Conservation (phyloP, 75 land plant genomes). For the Pinus albicaulis region DNA sequence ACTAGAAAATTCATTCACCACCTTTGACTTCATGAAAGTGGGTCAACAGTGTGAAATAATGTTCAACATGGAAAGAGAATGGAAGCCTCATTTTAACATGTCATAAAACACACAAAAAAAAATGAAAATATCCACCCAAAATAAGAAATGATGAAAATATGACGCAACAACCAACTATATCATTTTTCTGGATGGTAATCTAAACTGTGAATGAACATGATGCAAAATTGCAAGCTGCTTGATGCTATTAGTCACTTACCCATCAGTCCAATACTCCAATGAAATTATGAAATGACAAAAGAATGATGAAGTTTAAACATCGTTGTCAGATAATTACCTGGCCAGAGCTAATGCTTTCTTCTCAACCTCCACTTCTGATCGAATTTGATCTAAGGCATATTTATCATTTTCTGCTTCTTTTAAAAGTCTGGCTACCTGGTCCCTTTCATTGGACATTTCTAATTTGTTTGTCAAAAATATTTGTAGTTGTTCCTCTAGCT, state of each 20-base stretch:
- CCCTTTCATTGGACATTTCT: constrained; percentile 71
- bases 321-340: constrained; percentile 39
- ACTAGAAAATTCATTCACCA: not conserved
- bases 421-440: constrained; percentile 58
- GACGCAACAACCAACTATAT: not conserved
- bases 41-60: not conserved
- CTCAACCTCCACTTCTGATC: constrained; percentile 88
- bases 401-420: constrained; percentile 64
- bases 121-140: not conserved
- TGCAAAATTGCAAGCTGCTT: not conserved
- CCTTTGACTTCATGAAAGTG: not conserved
- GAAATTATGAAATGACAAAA: not conserved
- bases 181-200: not conserved
- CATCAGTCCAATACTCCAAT: not conserved
- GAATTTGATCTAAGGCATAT: constrained; percentile 46
- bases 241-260: not conserved
- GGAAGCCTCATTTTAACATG: not conserved
- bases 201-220: not conserved
- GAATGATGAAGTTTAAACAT: not conserved
- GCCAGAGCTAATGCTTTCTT: constrained; percentile 83
- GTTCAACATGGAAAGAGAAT: not conserved
- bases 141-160: not conserved
- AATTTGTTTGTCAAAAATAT: constrained; percentile 48
- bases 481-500: constrained; percentile 75
- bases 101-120: not conserved